Conservation (phyloP, 2,329 filamentous ascomycete genomes). For the Aureobasidium namibiae region DNA sequence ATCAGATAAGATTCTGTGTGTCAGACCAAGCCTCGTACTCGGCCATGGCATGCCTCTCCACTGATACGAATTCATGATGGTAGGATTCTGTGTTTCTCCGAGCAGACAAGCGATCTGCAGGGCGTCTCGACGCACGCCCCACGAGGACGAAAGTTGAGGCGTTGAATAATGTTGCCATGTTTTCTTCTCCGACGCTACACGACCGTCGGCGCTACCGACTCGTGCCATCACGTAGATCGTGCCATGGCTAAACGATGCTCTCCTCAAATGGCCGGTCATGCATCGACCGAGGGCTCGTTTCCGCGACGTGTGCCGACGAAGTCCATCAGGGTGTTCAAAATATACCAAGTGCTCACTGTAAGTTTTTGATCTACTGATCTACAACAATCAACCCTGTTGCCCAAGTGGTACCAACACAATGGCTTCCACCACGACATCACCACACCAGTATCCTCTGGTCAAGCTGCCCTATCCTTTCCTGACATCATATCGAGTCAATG, state of each 20-base stretch:
- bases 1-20: conserved; percentile 1
- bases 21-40: conserved; percentile 34
- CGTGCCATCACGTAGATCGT: neutral
- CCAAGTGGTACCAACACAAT: no score
- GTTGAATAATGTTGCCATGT: neutral
- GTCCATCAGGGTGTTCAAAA: conserved; percentile 4
- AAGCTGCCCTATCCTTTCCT: conserved; percentile 42
- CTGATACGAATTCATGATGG: conserved; percentile 35
- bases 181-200: neutral
- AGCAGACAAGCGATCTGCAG: neutral
- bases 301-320: neutral
- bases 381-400: no score
- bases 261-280: neutral
- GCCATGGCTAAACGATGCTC: neutral
- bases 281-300: neutral
- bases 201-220: neutral
- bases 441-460: conserved; percentile 21
- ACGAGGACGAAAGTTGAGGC: no score
- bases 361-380: neutral
- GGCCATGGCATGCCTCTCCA: conserved; percentile 44
- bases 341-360: neutral
- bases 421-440: neutral
- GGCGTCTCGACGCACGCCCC: neutral
- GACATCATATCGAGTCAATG: conserved; percentile 34
- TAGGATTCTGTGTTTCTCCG: no score